Conservation (phyloP, 495 filamentous ascomycete genomes). For the Friedmanniomyces endolithicus region DNA sequence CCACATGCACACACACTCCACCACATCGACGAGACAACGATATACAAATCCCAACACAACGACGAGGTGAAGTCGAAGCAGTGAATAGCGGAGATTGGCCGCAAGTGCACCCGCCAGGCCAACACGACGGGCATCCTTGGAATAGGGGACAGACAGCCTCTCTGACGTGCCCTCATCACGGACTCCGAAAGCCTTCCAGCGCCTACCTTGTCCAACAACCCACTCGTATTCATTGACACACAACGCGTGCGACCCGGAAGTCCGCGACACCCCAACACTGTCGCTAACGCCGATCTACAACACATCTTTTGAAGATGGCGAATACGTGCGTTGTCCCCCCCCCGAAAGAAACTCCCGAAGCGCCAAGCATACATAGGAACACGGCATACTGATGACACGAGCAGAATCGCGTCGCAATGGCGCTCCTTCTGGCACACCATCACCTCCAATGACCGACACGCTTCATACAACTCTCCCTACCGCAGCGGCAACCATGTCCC, state of each 20-base stretch:
- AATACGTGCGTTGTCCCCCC: not conserved
- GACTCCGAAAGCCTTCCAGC: not conserved
- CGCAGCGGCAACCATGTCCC: slow-evolving; percentile 29
- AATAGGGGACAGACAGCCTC: not conserved
- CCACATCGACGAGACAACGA: no score
- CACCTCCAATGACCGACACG: slow-evolving; percentile 34
- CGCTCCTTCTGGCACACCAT: slow-evolving; percentile 16
- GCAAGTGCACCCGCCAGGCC: no score
- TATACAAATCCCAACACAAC: no score
- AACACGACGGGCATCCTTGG: no score
- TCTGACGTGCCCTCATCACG: not conserved
- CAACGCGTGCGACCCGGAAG: not conserved
- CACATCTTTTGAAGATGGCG: not conserved
- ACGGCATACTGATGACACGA: not conserved
- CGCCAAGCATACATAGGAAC: not conserved
- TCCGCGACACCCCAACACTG: not conserved
- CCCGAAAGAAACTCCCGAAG: not conserved
- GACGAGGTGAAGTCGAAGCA: no score
- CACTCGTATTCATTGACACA: not conserved
- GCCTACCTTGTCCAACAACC: not conserved
- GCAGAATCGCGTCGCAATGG: slow-evolving; percentile 10
- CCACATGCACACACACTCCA: no score
- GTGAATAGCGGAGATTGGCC: no score
- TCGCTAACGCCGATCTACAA: not conserved
- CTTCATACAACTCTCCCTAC: slow-evolving; percentile 34